These are phyloP conservation scores for Neckera pumila DNA, from an alignment of 225 moss, liverwort and hornwort genomes.

Conservation along the genomic window DNA sequence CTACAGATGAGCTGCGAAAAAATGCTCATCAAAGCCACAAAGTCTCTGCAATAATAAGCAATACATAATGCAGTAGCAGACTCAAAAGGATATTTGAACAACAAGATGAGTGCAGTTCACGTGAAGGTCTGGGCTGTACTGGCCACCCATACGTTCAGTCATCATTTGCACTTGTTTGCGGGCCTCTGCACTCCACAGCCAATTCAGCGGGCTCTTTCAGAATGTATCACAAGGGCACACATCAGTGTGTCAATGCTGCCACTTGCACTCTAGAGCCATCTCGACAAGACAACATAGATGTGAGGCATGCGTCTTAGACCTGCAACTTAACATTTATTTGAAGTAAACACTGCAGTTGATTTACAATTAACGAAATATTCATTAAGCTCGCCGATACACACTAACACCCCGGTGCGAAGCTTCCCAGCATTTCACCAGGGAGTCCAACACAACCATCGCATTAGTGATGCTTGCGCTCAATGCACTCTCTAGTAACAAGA, in stretches of 20 bases:
- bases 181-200: conserved; percentile 36
- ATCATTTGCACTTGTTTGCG: conserved; percentile 64
- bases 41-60: background rate
- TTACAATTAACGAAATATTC: background rate
- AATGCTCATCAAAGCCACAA: background rate
- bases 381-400: background rate
- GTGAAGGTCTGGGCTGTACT: conserved; percentile 57
- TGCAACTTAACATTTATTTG: background rate
- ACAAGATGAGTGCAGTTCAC: conserved; percentile 58
- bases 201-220: background rate
- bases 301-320: background rate
- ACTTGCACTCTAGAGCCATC: background rate
- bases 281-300: background rate
- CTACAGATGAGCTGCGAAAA: background rate
- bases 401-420: background rate
- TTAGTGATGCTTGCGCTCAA: background rate
- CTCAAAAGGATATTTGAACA: conserved; percentile 58
- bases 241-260: background rate
- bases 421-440: background rate
- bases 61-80: background rate
- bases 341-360: background rate
- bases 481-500: background rate
- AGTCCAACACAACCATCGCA: background rate
- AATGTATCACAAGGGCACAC: background rate
- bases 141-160: conserved; percentile 63